phyloP scores from a whole-genome alignment of 371 early-diverging fungal genomes.

The Sporodiniella umbellata region DNA sequence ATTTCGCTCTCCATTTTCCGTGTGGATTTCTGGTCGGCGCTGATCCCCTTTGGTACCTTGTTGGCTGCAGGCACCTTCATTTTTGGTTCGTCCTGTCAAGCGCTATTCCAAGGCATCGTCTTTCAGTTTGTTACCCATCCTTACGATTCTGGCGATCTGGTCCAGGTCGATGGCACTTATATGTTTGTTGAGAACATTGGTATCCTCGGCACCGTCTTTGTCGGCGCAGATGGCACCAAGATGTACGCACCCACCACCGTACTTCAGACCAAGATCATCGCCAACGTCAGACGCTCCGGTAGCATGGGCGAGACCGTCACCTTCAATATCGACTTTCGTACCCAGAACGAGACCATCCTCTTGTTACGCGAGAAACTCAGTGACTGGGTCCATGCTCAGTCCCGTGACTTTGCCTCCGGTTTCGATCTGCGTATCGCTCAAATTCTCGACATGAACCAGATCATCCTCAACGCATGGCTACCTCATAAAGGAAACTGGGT shows the following conservation, averaged over 20 bases:
- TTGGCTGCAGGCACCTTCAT: slow-evolving; percentile 63
- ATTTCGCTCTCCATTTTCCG: slow-evolving; percentile 54
- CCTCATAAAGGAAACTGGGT: slow-evolving; percentile 80
- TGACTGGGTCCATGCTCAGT: slow-evolving; percentile 58
- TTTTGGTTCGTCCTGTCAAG: slow-evolving; percentile 58
- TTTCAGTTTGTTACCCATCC: slow-evolving; percentile 64
- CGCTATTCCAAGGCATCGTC: slow-evolving; percentile 60
- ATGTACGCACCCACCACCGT: slow-evolving; percentile 74
- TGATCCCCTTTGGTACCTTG: slow-evolving; percentile 57
- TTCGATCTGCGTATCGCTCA: slow-evolving; percentile 61
- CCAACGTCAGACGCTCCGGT: slow-evolving; percentile 72
- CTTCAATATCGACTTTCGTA: slow-evolving; percentile 67
- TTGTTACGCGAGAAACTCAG: slow-evolving; percentile 50
- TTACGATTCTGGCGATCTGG: slow-evolving; percentile 77
- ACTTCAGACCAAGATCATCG: slow-evolving; percentile 66
- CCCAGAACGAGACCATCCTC: slow-evolving; percentile 55
- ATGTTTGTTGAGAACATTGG: slow-evolving; percentile 75
- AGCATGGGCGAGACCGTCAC: slow-evolving; percentile 62
- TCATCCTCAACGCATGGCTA: slow-evolving; percentile 57
- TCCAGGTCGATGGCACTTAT: slow-evolving; percentile 64
- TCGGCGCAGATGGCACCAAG: slow-evolving; percentile 66
- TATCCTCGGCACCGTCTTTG: slow-evolving; percentile 69
- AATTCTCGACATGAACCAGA: slow-evolving; percentile 54
- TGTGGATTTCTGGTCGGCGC: slow-evolving; percentile 41
- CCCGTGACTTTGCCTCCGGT: slow-evolving; percentile 61